phyloP scores from a whole-genome alignment of 768 basidiomycete species.

The Kwoniella dejecticola region DNA sequence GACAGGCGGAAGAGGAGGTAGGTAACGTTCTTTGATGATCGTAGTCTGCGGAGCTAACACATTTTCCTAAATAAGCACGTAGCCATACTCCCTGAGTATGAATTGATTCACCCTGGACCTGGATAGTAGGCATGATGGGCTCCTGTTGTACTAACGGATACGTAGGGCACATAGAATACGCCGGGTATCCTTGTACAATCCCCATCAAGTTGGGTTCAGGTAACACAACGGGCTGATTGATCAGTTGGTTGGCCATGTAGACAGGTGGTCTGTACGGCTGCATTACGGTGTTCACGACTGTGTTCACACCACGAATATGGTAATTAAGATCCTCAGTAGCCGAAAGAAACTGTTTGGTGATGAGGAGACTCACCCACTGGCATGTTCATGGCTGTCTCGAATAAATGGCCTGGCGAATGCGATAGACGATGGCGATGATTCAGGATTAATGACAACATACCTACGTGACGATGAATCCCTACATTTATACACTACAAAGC shows the following conservation, averaged over 20 bases:
- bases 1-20: slow-evolving; percentile 1
- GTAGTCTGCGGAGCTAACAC: neutral
- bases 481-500: neutral
- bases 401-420: too few relatives aligned
- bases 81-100: too few relatives aligned
- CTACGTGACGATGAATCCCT: neutral
- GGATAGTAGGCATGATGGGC: neutral
- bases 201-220: neutral
- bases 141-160: neutral
- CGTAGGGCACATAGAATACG: neutral
- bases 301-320: slow-evolving; percentile 1
- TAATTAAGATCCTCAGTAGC: neutral
- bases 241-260: neutral
- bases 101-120: slow-evolving; percentile 7
- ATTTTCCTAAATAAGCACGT: too few relatives aligned
- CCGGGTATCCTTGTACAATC: slow-evolving; percentile 4
- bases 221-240: neutral
- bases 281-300: neutral
- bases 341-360: neutral
- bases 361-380: neutral
- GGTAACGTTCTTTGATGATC: slow-evolving; percentile 5
- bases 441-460: neutral
- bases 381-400: neutral
- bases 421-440: too few relatives aligned
- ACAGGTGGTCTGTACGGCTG: neutral